Evolutionary conservation across 2,329 filamentous ascomycete species (phyloP), one percentile per base, ranked within the genome.

Genomic region (Cryphonectria japonica): DNA sequence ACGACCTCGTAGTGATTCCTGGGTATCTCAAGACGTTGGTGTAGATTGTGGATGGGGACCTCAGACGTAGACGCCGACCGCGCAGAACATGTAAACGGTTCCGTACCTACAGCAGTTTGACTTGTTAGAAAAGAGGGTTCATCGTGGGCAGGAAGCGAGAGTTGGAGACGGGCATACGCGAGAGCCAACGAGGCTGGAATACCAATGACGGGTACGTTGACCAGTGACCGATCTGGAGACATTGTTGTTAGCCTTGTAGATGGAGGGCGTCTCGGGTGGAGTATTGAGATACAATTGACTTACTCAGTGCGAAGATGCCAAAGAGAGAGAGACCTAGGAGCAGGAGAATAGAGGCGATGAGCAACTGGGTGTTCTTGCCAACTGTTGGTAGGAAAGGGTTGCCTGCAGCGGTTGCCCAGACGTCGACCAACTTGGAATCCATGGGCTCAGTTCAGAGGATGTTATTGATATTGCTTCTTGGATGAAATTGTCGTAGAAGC

Each of bases 51-150:
- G 26, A 50, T 9, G 75, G 83, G 83, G 85, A 83, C 89, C 81
- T 86, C 89, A 99, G 82, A 99, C 94, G 90, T 99, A 98, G 79
- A 99, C 96, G 81, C 96, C 96, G 80, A 96, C 96, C 72, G 95
- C 96, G 83, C 96, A 99, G 84, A 99, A 98, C 92, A 98, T 97
- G 84, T 96, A 98, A 62, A 99, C 94, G 66, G 95, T 92, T 77
- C 96, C 96, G 82, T 97, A 93, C 66, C 95, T 98, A 78, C 14
- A 34, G 39, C 29, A n/a, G 16, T 37, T 8, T 34, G 4, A n/a
- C 22, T 76, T 68, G 59, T 69, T 64, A 73, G 67, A 50, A 59
- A 50, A 50, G 39, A 52, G 32, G 50, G 16, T 26, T 7, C 19
- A 34, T 57, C 57, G 32, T 39, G 22, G 22, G 11, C 22, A 65